Evolutionary conservation across 1,284 basidiomycete genomes (phyloP).

Genomic region (Cystobasidium pallidum): DNA sequence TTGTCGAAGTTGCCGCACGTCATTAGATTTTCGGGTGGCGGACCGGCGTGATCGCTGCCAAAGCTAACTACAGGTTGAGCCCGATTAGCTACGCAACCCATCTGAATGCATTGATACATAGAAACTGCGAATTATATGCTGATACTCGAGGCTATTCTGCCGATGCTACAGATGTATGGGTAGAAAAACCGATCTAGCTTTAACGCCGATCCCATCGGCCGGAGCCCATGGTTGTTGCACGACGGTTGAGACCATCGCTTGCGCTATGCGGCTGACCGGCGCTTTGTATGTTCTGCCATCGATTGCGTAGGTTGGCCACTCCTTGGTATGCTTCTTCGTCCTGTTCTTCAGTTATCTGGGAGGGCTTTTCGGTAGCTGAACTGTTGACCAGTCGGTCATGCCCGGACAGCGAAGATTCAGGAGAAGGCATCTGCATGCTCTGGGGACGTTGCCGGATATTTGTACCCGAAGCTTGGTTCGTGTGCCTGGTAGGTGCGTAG

Average conservation of each 20-base stretch:
- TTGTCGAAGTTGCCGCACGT: neutral
- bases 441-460: slow-evolving; percentile 16
- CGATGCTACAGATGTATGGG: slow-evolving; percentile 4
- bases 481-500: neutral
- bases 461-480: neutral
- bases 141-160: neutral
- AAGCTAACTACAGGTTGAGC: no score
- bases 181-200: neutral
- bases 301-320: slow-evolving; percentile 39
- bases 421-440: slow-evolving; percentile 15
- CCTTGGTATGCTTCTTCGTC: slow-evolving; percentile 39
- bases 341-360: neutral
- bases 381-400: neutral
- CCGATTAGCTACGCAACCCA: no score
- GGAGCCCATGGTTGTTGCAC: slow-evolving; percentile 8
- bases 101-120: no score
- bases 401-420: neutral
- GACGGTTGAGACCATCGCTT: slow-evolving; percentile 3
- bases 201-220: neutral
- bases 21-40: slow-evolving; percentile 20
- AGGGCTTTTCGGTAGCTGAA: neutral
- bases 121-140: neutral
- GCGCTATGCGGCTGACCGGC: neutral
- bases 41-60: neutral
- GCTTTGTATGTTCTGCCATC: slow-evolving; percentile 42